Base-by-base conservation (phyloP, 2,329 filamentous ascomycete species). In the Paraphaeosphaeria minitans region DNA sequence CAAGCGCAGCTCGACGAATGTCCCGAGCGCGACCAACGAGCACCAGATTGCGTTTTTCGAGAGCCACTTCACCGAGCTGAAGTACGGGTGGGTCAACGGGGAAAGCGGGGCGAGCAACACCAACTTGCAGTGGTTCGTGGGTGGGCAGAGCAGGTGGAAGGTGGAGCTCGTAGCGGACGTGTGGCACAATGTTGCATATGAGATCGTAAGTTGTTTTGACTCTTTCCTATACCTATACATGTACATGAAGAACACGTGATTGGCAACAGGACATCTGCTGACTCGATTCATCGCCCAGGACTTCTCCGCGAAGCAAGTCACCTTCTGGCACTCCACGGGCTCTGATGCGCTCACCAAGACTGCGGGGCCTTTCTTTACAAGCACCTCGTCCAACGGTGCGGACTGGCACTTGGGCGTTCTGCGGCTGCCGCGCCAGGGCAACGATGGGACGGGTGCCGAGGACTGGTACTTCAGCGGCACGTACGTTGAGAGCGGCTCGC, bases 111-210 rank as follows among this genome's bases (percentile, higher is more conserved):
- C 84, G 59, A 77, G 81, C 39, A 80, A 83, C 59, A 79, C 80
- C 31, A 82, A 83, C 64, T 80, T 91, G 62, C 84, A 86, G 66
- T 92, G 88, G 87, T 84, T 86, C 75, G 85, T 87, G 10, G 81
- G 81, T 59, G 83, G 86, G 16, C 77, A 82, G 65, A 83, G 82
- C 51, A 79, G 89, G 66, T 92, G 88, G 88, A 84, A 83, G 66
- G 81, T 82, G 1, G 80, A 84, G 61, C 87, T 89, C 74, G 81
- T 81, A 54, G 80, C 88, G 1, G 85, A 82, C 42, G 84, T 87
- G 12, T 92, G 89, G 89, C 89, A 92, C 75, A 92, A 92, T 72
- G 82, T 91, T 67, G 89, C 88, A 49, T 91, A 91, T 69, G 88
- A 87, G 72, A 89, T 91, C 60, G 81, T 81, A 64, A 59, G 77